phyloP scores from a whole-genome alignment of 1,284 basidiomycete genomes.

The Austroboletus niveus region DNA sequence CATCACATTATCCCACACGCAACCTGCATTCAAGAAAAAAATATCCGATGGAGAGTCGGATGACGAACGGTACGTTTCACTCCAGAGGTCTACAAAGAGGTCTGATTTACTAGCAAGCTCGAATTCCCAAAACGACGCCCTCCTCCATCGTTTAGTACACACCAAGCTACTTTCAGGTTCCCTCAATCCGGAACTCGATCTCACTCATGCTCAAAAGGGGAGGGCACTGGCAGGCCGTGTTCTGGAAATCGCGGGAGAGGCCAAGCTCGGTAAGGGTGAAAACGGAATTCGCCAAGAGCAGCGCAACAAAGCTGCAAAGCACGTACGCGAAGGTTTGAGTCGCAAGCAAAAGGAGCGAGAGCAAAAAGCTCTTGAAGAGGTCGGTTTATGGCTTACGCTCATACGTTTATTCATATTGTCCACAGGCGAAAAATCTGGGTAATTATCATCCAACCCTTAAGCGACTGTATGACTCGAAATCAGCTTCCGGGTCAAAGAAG shows the following conservation, averaged over 20 bases:
- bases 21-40: slow-evolving; percentile 29
- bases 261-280: slow-evolving; percentile 73
- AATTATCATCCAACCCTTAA: slow-evolving; percentile 79
- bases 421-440: slow-evolving; percentile 71
- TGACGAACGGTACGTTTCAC: slow-evolving; percentile 24
- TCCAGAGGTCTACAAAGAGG: background rate
- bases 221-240: slow-evolving; percentile 74
- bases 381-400: slow-evolving; percentile 25
- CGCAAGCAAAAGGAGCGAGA: slow-evolving; percentile 58
- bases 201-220: slow-evolving; percentile 62
- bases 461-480: slow-evolving; percentile 51
- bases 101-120: slow-evolving; percentile 43
- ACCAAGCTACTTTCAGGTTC: slow-evolving; percentile 74
- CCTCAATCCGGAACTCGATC: slow-evolving; percentile 54
- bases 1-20: slow-evolving; percentile 40
- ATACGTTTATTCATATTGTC: slow-evolving; percentile 6
- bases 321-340: slow-evolving; percentile 63
- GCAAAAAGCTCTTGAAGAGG: slow-evolving; percentile 62
- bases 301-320: slow-evolving; percentile 64
- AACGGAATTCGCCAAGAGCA: slow-evolving; percentile 54
- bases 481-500: slow-evolving; percentile 38
- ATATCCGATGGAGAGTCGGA: slow-evolving; percentile 51
- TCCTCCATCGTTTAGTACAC: slow-evolving; percentile 74
- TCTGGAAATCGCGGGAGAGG: slow-evolving; percentile 61
- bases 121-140: slow-evolving; percentile 70